Evolutionary conservation across 2,329 filamentous ascomycete genomes (phyloP), one percentile per base, ranked within the genome.

Genomic region (Pseudogymnoascus sp.): DNA sequence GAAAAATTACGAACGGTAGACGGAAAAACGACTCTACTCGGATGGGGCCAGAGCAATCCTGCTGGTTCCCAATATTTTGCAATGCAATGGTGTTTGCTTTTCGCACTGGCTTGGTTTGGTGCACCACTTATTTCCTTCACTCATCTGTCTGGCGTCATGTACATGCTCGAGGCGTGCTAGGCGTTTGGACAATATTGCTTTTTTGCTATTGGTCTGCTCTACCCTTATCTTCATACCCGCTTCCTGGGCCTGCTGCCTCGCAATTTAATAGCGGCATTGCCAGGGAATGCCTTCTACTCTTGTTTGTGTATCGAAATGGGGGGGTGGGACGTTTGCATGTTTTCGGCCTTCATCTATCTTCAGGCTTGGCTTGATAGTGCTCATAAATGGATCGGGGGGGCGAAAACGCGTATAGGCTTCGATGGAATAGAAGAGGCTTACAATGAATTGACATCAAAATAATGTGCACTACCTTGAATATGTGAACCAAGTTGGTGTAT

Each of bases 1-100:
- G n/a, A 56, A 25, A 60, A 38, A 60, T 60, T 60, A 60, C 59
- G 59, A 60, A 23, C 38, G 36, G 38, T 60, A 60, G 59, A 60
- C 59, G 59, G 59, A 40, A 56, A 56, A 56, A 56, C 28, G 49
- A 36, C 28, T 56, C 46, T 56, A 56, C 49, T 56, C 28, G 49
- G 49, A 34, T 3, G 16, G 28, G 49, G 28, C 49, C 49, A 56
- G 49, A 56, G 28, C 28, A 21, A 56, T 56, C 49, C 49, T 56
- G 28, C 49, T 56, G 49, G 49, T 56, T 56, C 49, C 49, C 49
- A 56, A 56, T 34, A 34, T 18, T 56, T 18, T 56, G 49, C 49
- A 56, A 56, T 56, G 49, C 49, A 56, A 56, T 56, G 49, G 49
- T 56, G 49, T 56, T 56, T 56, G 28, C 49, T 56, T 56, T 56